phyloP scores from a whole-genome alignment of 768 basidiomycete genomes.

The Cytidiella melzeri region DNA sequence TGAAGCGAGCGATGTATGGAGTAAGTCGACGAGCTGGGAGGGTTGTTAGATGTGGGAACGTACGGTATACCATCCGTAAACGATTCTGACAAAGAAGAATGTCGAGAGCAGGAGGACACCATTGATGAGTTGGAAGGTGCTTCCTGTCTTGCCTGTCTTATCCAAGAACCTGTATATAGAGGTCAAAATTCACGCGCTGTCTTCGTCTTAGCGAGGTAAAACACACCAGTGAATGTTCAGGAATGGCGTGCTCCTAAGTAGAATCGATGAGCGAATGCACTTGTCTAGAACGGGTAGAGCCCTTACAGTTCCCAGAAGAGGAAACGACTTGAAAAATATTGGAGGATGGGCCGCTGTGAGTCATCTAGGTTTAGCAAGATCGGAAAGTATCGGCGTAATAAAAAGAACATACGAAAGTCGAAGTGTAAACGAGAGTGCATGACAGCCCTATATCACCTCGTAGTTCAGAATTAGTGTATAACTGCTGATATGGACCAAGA shows the following conservation, averaged over 20 bases:
- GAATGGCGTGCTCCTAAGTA: slow-evolving; percentile 75
- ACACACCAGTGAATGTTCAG: slow-evolving; percentile 81
- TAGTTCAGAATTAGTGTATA: not conserved
- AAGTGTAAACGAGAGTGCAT: slow-evolving; percentile 58
- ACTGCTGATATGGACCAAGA: not conserved
- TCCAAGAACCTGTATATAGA: slow-evolving; percentile 56
- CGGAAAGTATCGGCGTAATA: too few species aligned
- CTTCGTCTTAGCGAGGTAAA: slow-evolving; percentile 1
- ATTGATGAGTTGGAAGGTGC: slow-evolving; percentile 62
- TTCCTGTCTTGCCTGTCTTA: slow-evolving; percentile 68
- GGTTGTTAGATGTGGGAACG: slow-evolving; percentile 8
- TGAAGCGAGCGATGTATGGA: not conserved
- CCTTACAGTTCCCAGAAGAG: slow-evolving; percentile 77
- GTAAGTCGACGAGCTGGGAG: slow-evolving; percentile 29
- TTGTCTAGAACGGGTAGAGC: not conserved
- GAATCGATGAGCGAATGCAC: not conserved
- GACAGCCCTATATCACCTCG: slow-evolving; percentile 37
- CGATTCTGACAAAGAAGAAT: slow-evolving; percentile 66
- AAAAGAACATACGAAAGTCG: slow-evolving; percentile 61
- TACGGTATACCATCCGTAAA: slow-evolving; percentile 57
- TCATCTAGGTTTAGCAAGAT: not conserved
- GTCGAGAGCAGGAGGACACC: slow-evolving; percentile 57
- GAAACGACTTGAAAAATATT: slow-evolving; percentile 74
- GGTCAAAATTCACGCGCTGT: not conserved
- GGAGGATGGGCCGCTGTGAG: slow-evolving; percentile 54